Evolutionary conservation across 2,329 filamentous ascomycete genomes (phyloP), one percentile per base, ranked within the genome.

Genomic region (Talaromyces albobiverticillius): DNA sequence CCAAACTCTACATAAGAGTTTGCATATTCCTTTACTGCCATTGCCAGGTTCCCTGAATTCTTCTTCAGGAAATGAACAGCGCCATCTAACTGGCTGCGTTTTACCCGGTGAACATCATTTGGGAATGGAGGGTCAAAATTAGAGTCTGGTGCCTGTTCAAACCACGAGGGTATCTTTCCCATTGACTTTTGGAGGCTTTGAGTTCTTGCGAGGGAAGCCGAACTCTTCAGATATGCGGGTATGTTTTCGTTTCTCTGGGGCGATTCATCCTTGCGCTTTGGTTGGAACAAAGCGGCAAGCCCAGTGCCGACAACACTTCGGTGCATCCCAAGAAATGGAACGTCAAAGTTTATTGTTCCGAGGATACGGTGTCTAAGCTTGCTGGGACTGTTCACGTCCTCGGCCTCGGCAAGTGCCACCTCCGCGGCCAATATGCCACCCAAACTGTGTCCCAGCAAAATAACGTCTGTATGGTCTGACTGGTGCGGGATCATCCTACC

Each of bases 381-480:
- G 54, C 67, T 57, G 20, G 50, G 26, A 47, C 53, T 62, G n/a
- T 52, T 56, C 25, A 57, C 41, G n/a, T 41, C 31, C 16, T 55
- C 53, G 16, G 58, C 50, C 2, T 72, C 63, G 11, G 88, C 80
- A 42, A 95, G 75, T 2, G 84, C 84, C 23, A 95, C 82, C 62
- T 96, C 92, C 1, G 89, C 89, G 23, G 88, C 83, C 23, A 96
- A 71, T 22, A 96, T 78, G 1, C 92, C 92, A 14, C 92, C 92
- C 84, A 96, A 93, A 40, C 89, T 95, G 69, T 96, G 92, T 1
- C 92, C 91, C 2, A 95, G 76, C 3, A 96, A 78, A 18, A 96
- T 79, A 2, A 95, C 79, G 74, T 96, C 92, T 1, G 90, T 91
- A 18, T 77, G 81, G 3, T 79, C 74, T 25, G 82, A 82, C 68